Evolutionary conservation across 1,139 yeast species (phyloP).

Genomic region (Kluyveromyces sp.): DNA sequence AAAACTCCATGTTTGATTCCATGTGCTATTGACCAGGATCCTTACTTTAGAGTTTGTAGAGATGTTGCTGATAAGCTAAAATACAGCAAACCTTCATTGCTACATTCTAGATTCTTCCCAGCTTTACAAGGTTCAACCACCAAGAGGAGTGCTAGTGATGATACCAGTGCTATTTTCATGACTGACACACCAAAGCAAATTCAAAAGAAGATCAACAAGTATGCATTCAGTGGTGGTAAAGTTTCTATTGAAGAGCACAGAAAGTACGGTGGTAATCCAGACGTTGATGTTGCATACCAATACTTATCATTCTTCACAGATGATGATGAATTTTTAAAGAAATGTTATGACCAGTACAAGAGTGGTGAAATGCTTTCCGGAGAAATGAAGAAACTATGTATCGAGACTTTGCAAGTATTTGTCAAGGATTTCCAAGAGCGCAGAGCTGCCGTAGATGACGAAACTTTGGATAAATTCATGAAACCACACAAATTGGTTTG

Average conservation of each 20-base stretch:
- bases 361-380: conserved; percentile 84
- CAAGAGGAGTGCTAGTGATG: conserved; percentile 93
- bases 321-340: conserved; percentile 72
- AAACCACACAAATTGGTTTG: conserved; percentile 73
- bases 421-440: conserved; percentile 76
- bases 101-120: conserved; percentile 96
- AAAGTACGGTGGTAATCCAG: conserved; percentile 85
- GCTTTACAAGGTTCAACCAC: conserved; percentile 96
- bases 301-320: conserved; percentile 82
- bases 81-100: conserved; percentile 82
- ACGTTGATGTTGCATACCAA: conserved; percentile 91
- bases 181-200: conserved; percentile 90
- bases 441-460: conserved; percentile 61
- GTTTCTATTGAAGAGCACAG: conserved; percentile 86
- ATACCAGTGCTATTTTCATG: conserved; percentile 80
- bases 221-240: conserved; percentile 95
- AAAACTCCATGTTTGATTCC: conserved; percentile 96
- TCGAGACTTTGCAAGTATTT: conserved; percentile 68
- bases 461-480: conserved; percentile 66
- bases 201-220: conserved; percentile 89
- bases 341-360: conserved; percentile 58
- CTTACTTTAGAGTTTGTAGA: conserved; percentile 94
- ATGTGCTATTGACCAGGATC: conserved; percentile 99
- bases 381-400: conserved; percentile 86
- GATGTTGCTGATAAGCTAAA: conserved; percentile 94